Base-by-base conservation (phyloP, 805 yeast species). In the Debaryomyces prosopidis region DNA sequence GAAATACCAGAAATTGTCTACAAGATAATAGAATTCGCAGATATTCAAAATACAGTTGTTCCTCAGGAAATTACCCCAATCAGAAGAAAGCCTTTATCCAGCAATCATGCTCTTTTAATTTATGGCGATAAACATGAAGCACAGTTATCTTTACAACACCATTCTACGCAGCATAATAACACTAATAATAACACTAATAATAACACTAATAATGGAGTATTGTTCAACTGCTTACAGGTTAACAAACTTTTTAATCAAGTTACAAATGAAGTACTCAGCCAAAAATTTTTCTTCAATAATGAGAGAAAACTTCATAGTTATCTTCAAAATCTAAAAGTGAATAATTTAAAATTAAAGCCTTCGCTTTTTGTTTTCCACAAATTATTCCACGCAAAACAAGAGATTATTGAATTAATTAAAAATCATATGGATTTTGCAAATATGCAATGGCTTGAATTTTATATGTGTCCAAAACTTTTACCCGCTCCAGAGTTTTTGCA, bases 1-100 rank as follows among this genome's bases (percentile, higher is more conserved):
- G 71, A 74, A 41, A 82, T 85, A 30, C 96, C 96, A 0, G 97
- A 89, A 62, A 84, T 89, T 42, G 69, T 89, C 12, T 63, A 72
- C 48, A 71, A 74, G 44, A 86, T 89, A 10, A 63, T 88, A 17
- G 66, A 70, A 19, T 80, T 71, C 58, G 84, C 85, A n/a, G 89
- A 85, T 45, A 63, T 68, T 19, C 79, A 75, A 48, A 59, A 57
- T 45, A 69, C 76, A 1, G 59, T 64, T 7, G 69, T 82, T n/a
- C 92, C 92, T 2, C 77, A 72, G 37, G 92, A 87, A 55, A 60
- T 64, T 12, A 60, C 80, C 0, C 85, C 87, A 39, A 58, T 73
- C 1, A 71, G 92, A 53, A 75, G 95, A 54, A 79, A 77, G 48
- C 95, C 96, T 6, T 66, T 84, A 55, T 82, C 87, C 1, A 76